Percentiles rank a stretch among this genome's conserved stretches.
Conservation (phyloP, 345 rosid species). For the Geranium rotundifolium region DNA sequence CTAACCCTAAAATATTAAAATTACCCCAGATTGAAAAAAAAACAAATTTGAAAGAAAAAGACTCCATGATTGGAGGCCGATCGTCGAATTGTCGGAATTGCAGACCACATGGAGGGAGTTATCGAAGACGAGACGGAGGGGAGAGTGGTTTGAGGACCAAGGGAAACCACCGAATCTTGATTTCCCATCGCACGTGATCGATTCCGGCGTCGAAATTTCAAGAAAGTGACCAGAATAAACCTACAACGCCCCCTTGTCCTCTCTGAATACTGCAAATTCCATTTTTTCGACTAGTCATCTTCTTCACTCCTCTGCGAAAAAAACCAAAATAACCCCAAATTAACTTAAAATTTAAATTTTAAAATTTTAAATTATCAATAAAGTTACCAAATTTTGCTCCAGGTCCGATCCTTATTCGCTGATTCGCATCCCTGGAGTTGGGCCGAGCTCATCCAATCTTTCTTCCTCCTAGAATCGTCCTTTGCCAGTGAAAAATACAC, state of each 20-base stretch:
- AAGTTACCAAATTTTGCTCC: conserved; percentile 17
- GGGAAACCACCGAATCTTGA: conserved; percentile 5
- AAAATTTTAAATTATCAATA: not conserved
- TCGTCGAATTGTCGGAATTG: no score
- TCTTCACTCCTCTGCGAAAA: no score
- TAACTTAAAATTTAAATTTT: not conserved
- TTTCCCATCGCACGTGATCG: conserved; percentile 11
- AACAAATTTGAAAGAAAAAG: no score
- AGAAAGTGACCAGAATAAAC: conserved; percentile 22
- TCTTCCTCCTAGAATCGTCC: conserved; percentile 30
- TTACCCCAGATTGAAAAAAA: no score
- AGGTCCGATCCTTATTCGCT: not conserved
- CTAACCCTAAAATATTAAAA: no score
- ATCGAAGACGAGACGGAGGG: no score
- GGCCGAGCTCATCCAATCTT: conserved; percentile 57
- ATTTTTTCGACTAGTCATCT: no score
- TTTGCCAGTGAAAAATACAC: conserved; percentile 18
- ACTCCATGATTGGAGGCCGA: no score
- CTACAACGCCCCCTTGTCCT: conserved; percentile 10
- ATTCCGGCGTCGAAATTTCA: conserved; percentile 25
- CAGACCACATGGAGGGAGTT: no score
- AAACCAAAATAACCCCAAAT: conserved; percentile 1
- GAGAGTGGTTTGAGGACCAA: no score
- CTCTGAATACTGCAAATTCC: conserved; percentile 3
- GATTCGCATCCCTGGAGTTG: conserved; percentile 38